Conservation (phyloP, 805 yeast genomes). For the Kluyveromyces starmeri region DNA sequence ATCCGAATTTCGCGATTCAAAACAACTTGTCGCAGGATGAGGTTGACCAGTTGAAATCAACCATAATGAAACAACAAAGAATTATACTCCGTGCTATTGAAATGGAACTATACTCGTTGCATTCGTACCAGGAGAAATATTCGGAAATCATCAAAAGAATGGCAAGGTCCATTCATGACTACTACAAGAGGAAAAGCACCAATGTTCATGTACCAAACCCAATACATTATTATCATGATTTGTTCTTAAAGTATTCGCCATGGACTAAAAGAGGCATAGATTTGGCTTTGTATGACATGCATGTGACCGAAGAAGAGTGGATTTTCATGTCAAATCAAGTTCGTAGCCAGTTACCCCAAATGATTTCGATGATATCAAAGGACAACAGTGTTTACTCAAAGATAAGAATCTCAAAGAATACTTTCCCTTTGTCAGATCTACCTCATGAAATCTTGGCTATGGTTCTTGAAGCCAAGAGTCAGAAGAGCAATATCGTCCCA, state of each 20-base stretch:
- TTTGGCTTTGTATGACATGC: slow-evolving; percentile 5
- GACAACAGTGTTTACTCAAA: not conserved
- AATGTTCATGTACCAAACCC: slow-evolving; percentile 1
- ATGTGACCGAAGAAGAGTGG: slow-evolving; percentile 4
- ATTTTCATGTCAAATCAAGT: slow-evolving; percentile 2
- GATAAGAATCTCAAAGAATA: slow-evolving; percentile 4
- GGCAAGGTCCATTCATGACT: slow-evolving; percentile 11
- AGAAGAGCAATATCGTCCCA: slow-evolving; percentile 50
- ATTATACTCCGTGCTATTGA: slow-evolving; percentile 27
- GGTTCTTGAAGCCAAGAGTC: slow-evolving; percentile 54
- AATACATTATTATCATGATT: not conserved
- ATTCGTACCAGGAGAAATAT: slow-evolving; percentile 10
- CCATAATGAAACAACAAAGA: slow-evolving; percentile 22
- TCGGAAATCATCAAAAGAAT: slow-evolving; percentile 2
- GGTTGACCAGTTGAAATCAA: slow-evolving; percentile 5
- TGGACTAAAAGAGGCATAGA: slow-evolving; percentile 5
- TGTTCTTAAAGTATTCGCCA: slow-evolving; percentile 2
- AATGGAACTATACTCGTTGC: slow-evolving; percentile 25
- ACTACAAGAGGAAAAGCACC: slow-evolving; percentile 6
- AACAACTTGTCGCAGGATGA: slow-evolving; percentile 1
- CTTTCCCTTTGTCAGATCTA: slow-evolving; percentile 27
- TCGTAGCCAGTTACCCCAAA: slow-evolving; percentile 3
- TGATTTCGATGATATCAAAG: slow-evolving; percentile 3
- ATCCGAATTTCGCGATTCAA: not conserved
- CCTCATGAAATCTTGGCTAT: slow-evolving; percentile 54